Conservation (phyloP, 2,329 filamentous ascomycete species). For the Orbilia ellipsospora region DNA sequence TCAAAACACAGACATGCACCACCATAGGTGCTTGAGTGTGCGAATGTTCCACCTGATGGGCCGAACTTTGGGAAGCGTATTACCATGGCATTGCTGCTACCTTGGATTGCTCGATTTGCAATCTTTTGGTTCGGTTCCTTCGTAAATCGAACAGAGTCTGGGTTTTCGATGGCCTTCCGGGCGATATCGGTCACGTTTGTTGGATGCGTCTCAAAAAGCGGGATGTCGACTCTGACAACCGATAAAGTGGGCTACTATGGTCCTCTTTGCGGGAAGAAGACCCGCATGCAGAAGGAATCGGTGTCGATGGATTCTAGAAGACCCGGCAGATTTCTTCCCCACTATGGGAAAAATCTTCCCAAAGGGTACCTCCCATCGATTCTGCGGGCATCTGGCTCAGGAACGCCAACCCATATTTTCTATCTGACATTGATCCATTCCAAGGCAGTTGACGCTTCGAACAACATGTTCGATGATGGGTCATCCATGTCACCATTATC, state of each 20-base stretch:
- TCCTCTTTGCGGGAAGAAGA: conserved; percentile 44
- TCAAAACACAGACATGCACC: too few species aligned
- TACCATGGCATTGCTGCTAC: too few species aligned
- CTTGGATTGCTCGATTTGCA: too few species aligned
- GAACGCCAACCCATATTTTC: conserved; percentile 1
- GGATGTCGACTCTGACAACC: conserved; percentile 47
- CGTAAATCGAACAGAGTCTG: too few species aligned
- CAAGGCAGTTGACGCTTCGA: too few species aligned
- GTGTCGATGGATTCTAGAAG: conserved; percentile 47
- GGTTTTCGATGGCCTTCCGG: neutral
- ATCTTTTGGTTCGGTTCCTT: too few species aligned
- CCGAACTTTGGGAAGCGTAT: too few species aligned
- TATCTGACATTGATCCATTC: too few species aligned
- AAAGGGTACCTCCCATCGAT: conserved; percentile 26
- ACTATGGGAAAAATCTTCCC: conserved; percentile 17
- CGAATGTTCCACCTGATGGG: too few species aligned
- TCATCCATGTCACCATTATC: conserved; percentile 42
- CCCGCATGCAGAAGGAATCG: conserved; percentile 27
- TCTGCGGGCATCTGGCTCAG: conserved; percentile 42
- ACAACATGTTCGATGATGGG: conserved; percentile 9
- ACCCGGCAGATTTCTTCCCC: conserved; percentile 32
- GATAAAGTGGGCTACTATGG: conserved; percentile 38
- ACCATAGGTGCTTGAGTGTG: too few species aligned
- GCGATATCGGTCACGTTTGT: conserved; percentile 44
- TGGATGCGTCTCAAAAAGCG: conserved; percentile 21